A percentile compares a stretch with the other conserved stretches of the same genome.
These are phyloP conservation scores for Colletotrichum musicola DNA, from an alignment of 2,329 filamentous ascomycete species.

Conservation along the genomic window DNA sequence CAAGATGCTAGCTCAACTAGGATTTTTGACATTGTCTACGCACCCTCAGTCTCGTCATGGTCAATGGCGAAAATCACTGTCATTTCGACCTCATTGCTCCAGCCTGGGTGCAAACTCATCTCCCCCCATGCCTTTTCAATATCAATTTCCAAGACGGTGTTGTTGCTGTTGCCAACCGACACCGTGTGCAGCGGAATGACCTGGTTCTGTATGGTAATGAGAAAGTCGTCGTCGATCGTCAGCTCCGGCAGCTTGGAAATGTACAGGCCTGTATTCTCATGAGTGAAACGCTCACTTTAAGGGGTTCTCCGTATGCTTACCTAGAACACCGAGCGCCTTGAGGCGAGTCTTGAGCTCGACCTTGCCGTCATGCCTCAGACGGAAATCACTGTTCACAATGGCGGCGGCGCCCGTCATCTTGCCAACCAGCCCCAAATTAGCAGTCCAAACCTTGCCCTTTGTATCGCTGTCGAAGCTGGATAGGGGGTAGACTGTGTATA, in stretches of 20 bases:
- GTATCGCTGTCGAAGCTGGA: constrained; percentile 64
- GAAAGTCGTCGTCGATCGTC: constrained; percentile 73
- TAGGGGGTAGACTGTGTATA: constrained; percentile 81
- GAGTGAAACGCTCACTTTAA: constrained; percentile 5
- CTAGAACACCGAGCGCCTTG: constrained; percentile 83
- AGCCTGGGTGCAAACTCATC: constrained; percentile 76
- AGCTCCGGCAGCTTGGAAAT: constrained; percentile 76
- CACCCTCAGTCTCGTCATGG: constrained; percentile 10
- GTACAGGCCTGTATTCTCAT: constrained; percentile 72
- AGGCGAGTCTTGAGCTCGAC: constrained; percentile 76
- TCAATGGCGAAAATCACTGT: constrained; percentile 68
- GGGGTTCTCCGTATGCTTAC: constrained; percentile 55
- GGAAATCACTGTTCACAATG: constrained; percentile 72
- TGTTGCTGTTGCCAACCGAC: constrained; percentile 62
- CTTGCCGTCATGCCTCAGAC: constrained; percentile 66
- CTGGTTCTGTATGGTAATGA: constrained; percentile 80
- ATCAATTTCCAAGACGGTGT: constrained; percentile 81
- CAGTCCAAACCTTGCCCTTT: constrained; percentile 63
- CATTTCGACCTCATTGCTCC: constrained; percentile 84
- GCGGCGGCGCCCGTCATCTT: constrained; percentile 94
- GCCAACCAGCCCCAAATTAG: constrained; percentile 81
- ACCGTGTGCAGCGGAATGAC: constrained; percentile 78
- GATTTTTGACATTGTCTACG: neutral
- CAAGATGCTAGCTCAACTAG: neutral
- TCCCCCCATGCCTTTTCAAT: constrained; percentile 81